Evolutionary conservation across 2,329 filamentous ascomycete species (phyloP), one percentile per base, ranked within the genome.

Genomic region (Aspergillus flavus): DNA sequence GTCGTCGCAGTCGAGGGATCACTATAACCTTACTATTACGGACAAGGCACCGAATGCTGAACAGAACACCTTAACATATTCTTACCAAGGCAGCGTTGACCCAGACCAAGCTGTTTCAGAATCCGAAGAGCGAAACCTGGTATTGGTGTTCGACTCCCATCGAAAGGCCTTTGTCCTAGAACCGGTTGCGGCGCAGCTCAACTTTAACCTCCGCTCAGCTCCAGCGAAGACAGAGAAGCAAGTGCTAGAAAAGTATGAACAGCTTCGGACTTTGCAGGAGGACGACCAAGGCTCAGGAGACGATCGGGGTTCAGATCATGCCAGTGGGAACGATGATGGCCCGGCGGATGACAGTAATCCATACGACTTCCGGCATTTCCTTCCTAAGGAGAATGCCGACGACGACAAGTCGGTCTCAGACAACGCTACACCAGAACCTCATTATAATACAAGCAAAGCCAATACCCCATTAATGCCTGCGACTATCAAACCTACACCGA

Each of bases 161-260:
- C 88, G 87, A 58, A 88, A 94, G 72, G 89, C 86, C 61, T 95
- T 95, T 68, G 88, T 95, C 32, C 84, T 97, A 60, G 93, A 97
- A 80, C 88, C 88, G 58, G 82, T 97, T 60, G 87, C 92, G 73
- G 90, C 89, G n/a, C 89, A 89, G 45, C 91, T 96, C 78, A 89
- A 92, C 72, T 94, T 97, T 89, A 97, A 97, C 76, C 80, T 97
- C 59, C 88, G 86, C 58, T 87, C 85, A 61, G 88, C 88, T 16
- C 91, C 90, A 2, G 86, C 84, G 67, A 89, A 90, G 71, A 81
- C 83, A 59, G 87, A 92, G 59, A 85, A 86, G 34, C 87, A 85
- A 71, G 82, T 96, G 46, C 84, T 86, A 55, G 84, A 87, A 57
- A 84, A 89, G 72, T 89, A 92, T 73, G 83, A 87, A 11, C 91